Evolutionary conservation across 768 basidiomycete genomes (phyloP), one percentile per base, ranked within the genome.

Genomic region (Flagelloscypha sp.): DNA sequence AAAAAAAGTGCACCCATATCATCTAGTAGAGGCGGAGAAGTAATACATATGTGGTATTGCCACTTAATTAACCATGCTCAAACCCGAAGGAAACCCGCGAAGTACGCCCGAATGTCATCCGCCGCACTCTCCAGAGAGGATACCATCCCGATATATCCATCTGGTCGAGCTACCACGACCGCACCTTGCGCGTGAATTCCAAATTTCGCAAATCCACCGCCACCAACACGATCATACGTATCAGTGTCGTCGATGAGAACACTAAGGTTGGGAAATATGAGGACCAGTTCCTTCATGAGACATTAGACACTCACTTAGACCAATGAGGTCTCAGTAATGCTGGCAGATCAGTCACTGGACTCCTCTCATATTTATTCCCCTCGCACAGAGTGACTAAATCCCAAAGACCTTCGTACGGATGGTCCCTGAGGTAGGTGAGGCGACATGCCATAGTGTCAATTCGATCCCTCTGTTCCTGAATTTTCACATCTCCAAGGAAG

Each of bases 101-200:
- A 74, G 47, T 81, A 82, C 1, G 16, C 16, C 20, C 63, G 55
- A 30, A 83, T 30, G 9, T 55, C 48, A 17, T 48, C 34, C 7
- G 62, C 43, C 12, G 63, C 61, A n/a, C n/a, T n/a, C 20, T 61
- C 49, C 27, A 82, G 53, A 0, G 79, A 68, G 2, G 63, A 63
- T 20, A 83, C 58, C 45, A 60, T 62, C 3, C 74, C 76, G 19
- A 84, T 66, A 38, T 80, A 81, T 12, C 80, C 81, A 45, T 79
- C 79, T 6, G 78, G 78, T 18, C 79, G 63, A 5, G 80, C 66
- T 32, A 76, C 58, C 6, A 76, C 66, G 8, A 76, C 47, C 8
- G 66, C 72, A 12, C 76, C 76, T 1, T 41, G 31, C 6, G 48
- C 36, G 21, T 59, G 53, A 28, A 79, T 64, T 0, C 79, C 79